Conservation (phyloP, 176 grass and related monocot genomes). For the Aegilops umbellulata region DNA sequence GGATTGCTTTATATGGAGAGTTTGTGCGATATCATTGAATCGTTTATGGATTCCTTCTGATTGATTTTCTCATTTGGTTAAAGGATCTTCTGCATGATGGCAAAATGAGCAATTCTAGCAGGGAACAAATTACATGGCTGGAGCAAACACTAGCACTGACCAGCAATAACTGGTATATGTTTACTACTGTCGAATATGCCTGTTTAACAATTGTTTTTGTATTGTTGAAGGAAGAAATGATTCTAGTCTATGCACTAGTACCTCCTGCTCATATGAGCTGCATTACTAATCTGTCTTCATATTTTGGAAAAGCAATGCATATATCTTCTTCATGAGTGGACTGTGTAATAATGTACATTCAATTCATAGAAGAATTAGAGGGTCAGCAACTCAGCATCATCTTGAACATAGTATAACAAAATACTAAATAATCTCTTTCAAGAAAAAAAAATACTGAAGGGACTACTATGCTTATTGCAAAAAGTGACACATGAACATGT, state of each 20-base stretch:
- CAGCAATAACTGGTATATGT: slow-evolving; percentile 44
- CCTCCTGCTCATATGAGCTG: not conserved
- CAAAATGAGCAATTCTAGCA: slow-evolving; percentile 30
- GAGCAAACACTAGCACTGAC: slow-evolving; percentile 8
- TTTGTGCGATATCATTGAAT: not conserved
- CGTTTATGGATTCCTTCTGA: slow-evolving; percentile 12
- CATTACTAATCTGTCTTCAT: not conserved
- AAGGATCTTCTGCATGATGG: slow-evolving; percentile 48
- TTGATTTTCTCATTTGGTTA: not conserved
- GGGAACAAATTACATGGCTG: slow-evolving; percentile 42
- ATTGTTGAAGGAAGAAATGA: not conserved
- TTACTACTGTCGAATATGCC: not conserved
- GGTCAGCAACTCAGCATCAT: too few species aligned
- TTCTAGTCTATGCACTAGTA: too few species aligned
- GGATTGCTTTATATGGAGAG: not conserved
- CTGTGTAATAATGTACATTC: not conserved
- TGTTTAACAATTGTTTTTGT: not conserved
- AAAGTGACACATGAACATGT: not conserved
- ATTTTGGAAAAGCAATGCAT: not conserved
- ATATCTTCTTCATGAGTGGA: not conserved
- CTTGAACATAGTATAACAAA: too few species aligned
- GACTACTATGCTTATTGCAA: not conserved
- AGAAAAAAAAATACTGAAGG: not conserved
- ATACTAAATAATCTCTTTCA: not conserved
- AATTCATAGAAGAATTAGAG: too few species aligned